Base-by-base conservation (phyloP, 208 protist genomes). In the Strigomonas culicis region DNA sequence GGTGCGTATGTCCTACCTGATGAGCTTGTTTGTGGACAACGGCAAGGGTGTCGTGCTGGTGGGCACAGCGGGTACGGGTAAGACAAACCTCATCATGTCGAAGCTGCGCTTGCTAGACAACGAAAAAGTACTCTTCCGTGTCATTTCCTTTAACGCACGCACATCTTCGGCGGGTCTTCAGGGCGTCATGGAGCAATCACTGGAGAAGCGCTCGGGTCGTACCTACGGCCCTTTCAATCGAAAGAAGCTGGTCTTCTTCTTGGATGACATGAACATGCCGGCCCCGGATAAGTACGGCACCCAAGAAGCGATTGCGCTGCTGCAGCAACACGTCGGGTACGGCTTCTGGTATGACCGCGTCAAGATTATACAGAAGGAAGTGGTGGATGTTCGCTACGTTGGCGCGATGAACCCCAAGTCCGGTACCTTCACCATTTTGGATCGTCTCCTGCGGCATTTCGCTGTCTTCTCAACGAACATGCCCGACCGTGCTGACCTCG, bases 201-300 rank as follows among this genome's bases (percentile, higher is more conserved):
- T 99, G 34, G 97, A 98, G 71, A 99, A 99, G 86, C 97, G 97
- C 61, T 95, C 93, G n/a, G 98, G 98, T 47, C 82, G 85, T 21
- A 94, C 85, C 21, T 99, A 93, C 66, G 97, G 93, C 21, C 98
- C 98, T 34, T 90, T 96, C 52, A 98, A 97, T 70, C 94, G 88
- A 32, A 98, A 98, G 78, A 98, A 97, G 74, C 86, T 98, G 1
- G 90, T 99, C 56, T 98, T 97, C 79, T 99, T 99, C 79, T 74
- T 99, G 34, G 98, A 99, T 70, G 98, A 99, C 74, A 86, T 99
- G 70, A 99, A 99, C 82, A 99, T 99, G 98, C 97, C 98, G 46
- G 80, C 89, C 44, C 96, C 98, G 24, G 98, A 99, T 82, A 97
- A 98, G 70, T 99, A 99, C 78, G 97, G 97, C 62, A 99, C 98